phyloP scores from a whole-genome alignment of 768 basidiomycete species.

The Filobasidium wieringae region DNA sequence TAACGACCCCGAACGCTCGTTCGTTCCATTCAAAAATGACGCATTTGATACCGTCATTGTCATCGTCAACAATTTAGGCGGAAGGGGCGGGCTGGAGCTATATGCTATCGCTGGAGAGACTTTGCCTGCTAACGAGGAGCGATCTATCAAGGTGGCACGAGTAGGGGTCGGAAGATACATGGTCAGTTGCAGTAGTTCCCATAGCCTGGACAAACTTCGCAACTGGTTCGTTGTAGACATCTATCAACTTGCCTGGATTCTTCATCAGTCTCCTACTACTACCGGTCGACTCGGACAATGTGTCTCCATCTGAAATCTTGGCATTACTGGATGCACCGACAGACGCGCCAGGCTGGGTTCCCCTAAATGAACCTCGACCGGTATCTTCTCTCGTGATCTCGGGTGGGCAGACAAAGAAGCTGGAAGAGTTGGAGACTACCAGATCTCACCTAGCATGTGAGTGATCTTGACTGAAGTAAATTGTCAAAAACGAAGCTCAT shows the following conservation, averaged over 20 bases:
- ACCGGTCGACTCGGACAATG: slow-evolving; percentile 22
- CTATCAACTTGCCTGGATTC: slow-evolving; percentile 42
- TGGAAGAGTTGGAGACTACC: not conserved
- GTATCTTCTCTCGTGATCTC: not conserved
- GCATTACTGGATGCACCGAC: slow-evolving; percentile 37
- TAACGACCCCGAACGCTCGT: slow-evolving; percentile 38
- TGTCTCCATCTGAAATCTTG: slow-evolving; percentile 29
- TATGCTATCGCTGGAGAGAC: slow-evolving; percentile 21
- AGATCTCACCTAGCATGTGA: not conserved
- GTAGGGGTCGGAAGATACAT: slow-evolving; percentile 2
- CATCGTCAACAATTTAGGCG: slow-evolving; percentile 5
- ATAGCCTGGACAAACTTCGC: not conserved
- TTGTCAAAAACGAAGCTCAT: not conserved
- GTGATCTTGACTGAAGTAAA: not conserved
- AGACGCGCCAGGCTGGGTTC: slow-evolving; percentile 68
- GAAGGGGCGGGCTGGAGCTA: slow-evolving; percentile 29
- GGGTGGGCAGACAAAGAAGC: not conserved
- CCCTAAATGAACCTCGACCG: not conserved
- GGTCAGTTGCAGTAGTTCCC: not conserved
- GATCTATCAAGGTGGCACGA: slow-evolving; percentile 43
- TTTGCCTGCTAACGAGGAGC: slow-evolving; percentile 23
- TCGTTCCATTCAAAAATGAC: slow-evolving; percentile 42
- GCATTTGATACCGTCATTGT: slow-evolving; percentile 44
- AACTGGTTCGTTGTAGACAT: slow-evolving; percentile 23
- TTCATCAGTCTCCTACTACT: slow-evolving; percentile 52